A percentile compares a stretch with the other conserved stretches of the same genome.
These are phyloP conservation scores for Starmerella ratchasimensis DNA, from an alignment of 805 yeast genomes.

Conservation along the genomic window DNA sequence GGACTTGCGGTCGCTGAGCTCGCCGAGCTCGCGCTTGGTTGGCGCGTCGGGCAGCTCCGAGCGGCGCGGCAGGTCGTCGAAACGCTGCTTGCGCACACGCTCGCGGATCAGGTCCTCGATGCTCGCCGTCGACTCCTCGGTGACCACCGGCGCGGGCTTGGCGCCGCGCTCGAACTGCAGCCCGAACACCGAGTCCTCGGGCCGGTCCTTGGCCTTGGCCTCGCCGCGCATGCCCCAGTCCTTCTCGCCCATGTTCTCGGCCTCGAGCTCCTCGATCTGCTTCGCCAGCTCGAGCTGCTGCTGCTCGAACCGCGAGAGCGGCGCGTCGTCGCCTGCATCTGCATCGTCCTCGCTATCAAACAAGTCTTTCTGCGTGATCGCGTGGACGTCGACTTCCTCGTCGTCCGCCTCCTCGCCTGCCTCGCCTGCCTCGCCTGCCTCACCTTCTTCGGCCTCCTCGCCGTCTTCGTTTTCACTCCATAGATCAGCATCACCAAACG, in stretches of 20 bases:
- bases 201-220: conserved; percentile 66
- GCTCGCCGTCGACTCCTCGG: conserved; percentile 73
- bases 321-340: conserved; percentile 47
- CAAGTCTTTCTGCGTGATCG: conserved; percentile 25
- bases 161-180: conserved; percentile 84
- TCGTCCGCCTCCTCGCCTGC: conserved; percentile 8
- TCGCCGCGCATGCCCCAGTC: conserved; percentile 94
- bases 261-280: conserved; percentile 69
- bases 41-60: conserved; percentile 28
- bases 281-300: conserved; percentile 64
- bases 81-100: conserved; percentile 58
- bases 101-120: conserved; percentile 80
- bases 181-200: conserved; percentile 67
- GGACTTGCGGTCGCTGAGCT: conserved; percentile 71
- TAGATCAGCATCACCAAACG: conserved; percentile 8
- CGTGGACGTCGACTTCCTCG: conserved; percentile 21
- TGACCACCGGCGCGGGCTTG: conserved; percentile 90
- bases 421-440: conserved; percentile 19
- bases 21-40: conserved; percentile 32
- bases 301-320: conserved; percentile 63
- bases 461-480: conserved; percentile 5
- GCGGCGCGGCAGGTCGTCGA: conserved; percentile 74
- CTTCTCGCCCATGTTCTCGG: conserved; percentile 79
- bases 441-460: conserved; percentile 16
- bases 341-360: conserved; percentile 36